Evolutionary conservation across 805 yeast species (phyloP).

Genomic region (Cyberlindnera nakhonratchasimensis): DNA sequence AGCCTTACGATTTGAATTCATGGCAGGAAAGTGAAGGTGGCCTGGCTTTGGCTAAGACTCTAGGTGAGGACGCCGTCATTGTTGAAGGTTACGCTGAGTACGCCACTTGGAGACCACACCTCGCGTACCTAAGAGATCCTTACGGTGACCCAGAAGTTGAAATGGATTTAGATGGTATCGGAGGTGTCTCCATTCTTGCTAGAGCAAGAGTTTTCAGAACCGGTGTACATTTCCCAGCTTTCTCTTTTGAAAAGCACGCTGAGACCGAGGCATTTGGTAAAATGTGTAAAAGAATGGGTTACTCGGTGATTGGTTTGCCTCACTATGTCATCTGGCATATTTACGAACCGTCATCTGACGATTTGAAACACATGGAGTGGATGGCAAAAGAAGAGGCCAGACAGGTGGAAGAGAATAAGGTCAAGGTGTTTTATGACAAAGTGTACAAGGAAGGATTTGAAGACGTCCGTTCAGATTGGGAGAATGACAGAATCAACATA

Average conservation of each 20-base stretch:
- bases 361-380: slow-evolving; percentile 85
- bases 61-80: slow-evolving; percentile 92
- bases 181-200: slow-evolving; percentile 91
- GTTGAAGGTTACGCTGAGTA: slow-evolving; percentile 97
- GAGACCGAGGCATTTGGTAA: slow-evolving; percentile 98
- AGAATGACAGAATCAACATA: slow-evolving; percentile 63
- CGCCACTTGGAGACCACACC: slow-evolving; percentile 97
- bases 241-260: slow-evolving; percentile 93
- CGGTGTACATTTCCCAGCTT: slow-evolving; percentile 97
- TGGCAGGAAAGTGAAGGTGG: slow-evolving; percentile 89
- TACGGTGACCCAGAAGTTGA: slow-evolving; percentile 92
- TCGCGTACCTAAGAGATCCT: slow-evolving; percentile 92
- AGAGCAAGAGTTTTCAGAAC: slow-evolving; percentile 82
- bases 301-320: slow-evolving; percentile 85
- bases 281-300: slow-evolving; percentile 82
- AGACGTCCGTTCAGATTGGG: slow-evolving; percentile 74
- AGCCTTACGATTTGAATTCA: slow-evolving; percentile 79
- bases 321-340: slow-evolving; percentile 97
- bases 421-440: slow-evolving; percentile 61
- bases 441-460: slow-evolving; percentile 79
- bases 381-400: slow-evolving; percentile 81
- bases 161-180: slow-evolving; percentile 93
- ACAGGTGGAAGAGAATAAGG: slow-evolving; percentile 57
- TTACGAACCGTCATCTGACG: slow-evolving; percentile 94
- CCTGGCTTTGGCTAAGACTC: slow-evolving; percentile 62